A percentile compares a stretch with the other conserved stretches of the same genome.
Evolutionary conservation across 2,329 filamentous ascomycete species (phyloP).

Genomic region (Fusarium napiforme): DNA sequence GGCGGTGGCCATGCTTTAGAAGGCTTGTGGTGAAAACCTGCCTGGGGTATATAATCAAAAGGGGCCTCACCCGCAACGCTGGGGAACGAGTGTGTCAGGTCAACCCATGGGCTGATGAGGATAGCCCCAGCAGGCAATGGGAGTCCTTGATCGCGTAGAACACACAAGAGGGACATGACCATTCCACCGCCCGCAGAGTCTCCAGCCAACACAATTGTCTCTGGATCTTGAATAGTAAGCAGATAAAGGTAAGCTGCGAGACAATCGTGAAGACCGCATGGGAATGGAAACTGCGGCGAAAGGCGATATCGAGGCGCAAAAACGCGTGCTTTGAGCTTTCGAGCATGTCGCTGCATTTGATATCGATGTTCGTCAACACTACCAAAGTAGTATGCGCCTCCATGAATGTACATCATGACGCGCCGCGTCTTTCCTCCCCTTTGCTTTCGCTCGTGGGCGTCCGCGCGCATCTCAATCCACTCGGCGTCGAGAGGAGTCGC

Average conservation of each 20-base stretch:
- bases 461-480: constrained; percentile 94
- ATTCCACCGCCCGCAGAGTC: constrained; percentile 96
- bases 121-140: constrained; percentile 90
- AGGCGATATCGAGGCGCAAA: constrained; percentile 89
- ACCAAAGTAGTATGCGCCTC: constrained; percentile 95
- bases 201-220: constrained; percentile 86
- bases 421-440: constrained; percentile 70
- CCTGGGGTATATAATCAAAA: constrained; percentile 87
- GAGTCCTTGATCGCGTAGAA: constrained; percentile 82
- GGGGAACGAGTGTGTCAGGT: constrained; percentile 94
- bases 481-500: constrained; percentile 78
- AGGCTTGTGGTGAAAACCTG: constrained; percentile 91
- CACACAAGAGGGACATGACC: constrained; percentile 82
- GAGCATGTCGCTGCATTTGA: constrained; percentile 94
- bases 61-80: constrained; percentile 79
- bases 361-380: constrained; percentile 98
- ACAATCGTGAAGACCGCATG: constrained; percentile 90
- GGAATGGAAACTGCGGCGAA: constrained; percentile 94
- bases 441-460: constrained; percentile 75
- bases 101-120: constrained; percentile 94
- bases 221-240: constrained; percentile 78
- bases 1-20: constrained; percentile 93
- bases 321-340: constrained; percentile 90
- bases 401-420: constrained; percentile 94
- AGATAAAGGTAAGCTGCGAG: constrained; percentile 88